phyloP scores from a whole-genome alignment of 2,329 filamentous ascomycete genomes.

The Xylaria sp. region DNA sequence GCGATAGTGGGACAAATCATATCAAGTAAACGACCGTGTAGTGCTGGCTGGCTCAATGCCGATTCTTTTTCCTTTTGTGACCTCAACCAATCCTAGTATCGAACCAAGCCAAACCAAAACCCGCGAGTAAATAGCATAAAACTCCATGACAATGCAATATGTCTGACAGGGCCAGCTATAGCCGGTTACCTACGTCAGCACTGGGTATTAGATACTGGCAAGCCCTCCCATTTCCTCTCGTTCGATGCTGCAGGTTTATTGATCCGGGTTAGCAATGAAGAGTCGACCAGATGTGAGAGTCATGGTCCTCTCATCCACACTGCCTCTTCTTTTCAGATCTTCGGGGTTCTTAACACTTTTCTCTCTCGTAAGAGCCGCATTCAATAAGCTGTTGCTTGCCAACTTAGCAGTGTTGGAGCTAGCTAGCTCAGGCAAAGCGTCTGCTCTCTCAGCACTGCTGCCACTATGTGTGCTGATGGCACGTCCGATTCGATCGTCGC shows the following conservation, averaged over 20 bases:
- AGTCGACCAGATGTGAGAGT: slow-evolving; percentile 76
- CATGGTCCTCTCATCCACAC: slow-evolving; percentile 81
- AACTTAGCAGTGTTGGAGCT: slow-evolving; percentile 51
- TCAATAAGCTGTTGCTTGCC: slow-evolving; percentile 63
- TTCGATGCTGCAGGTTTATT: slow-evolving; percentile 24
- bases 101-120: slow-evolving; percentile 27
- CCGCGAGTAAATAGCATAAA: slow-evolving; percentile 25
- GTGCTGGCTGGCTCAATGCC: slow-evolving; percentile 28
- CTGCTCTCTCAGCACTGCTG: slow-evolving; percentile 65
- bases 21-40: slow-evolving; percentile 36
- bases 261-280: slow-evolving; percentile 86
- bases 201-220: slow-evolving; percentile 14
- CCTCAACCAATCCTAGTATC: slow-evolving; percentile 26
- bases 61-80: slow-evolving; percentile 30
- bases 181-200: slow-evolving; percentile 21
- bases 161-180: slow-evolving; percentile 18
- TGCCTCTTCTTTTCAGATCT: slow-evolving; percentile 76
- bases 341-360: slow-evolving; percentile 72
- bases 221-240: not conserved
- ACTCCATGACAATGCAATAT: slow-evolving; percentile 40
- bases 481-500: slow-evolving; percentile 39
- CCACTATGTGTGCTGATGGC: slow-evolving; percentile 60
- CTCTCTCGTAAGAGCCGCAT: slow-evolving; percentile 64
- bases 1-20: slow-evolving; percentile 25
- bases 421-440: slow-evolving; percentile 62